A percentile compares a stretch with the other conserved stretches of the same genome.
Evolutionary conservation across 2,329 filamentous ascomycete genomes (phyloP).

Genomic region (Trichoderma sp.): DNA sequence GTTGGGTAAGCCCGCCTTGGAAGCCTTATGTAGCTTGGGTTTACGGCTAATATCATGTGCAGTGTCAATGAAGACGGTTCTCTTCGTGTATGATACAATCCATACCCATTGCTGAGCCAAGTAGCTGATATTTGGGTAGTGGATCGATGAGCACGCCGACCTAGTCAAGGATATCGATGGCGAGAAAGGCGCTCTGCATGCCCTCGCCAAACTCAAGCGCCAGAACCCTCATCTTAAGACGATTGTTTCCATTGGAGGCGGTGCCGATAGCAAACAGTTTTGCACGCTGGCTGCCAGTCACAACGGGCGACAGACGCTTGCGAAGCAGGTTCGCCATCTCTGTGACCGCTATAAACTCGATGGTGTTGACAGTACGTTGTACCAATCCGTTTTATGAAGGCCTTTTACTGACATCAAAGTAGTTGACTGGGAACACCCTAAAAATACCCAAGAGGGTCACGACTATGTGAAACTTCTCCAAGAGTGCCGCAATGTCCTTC

Average conservation of each 20-base stretch:
- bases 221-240: conserved; percentile 59
- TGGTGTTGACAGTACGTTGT: conserved; percentile 60
- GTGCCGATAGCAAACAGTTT: conserved; percentile 63
- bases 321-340: conserved; percentile 53
- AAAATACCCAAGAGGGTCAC: conserved; percentile 53
- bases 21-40: background rate
- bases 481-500: conserved; percentile 56
- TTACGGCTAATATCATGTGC: background rate
- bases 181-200: conserved; percentile 59
- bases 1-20: conserved; percentile 44
- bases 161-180: conserved; percentile 61
- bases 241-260: conserved; percentile 67
- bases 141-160: conserved; percentile 66
- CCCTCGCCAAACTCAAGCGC: conserved; percentile 59
- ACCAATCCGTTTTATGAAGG: background rate
- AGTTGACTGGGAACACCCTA: conserved; percentile 72
- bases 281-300: conserved; percentile 55
- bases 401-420: background rate
- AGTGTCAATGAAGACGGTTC: conserved; percentile 41
- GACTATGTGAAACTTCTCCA: conserved; percentile 60
- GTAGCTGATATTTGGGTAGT: conserved; percentile 27
- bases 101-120: background rate
- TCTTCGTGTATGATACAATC: conserved; percentile 43
- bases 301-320: conserved; percentile 54
- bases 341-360: conserved; percentile 61